Evolutionary conservation across 2,329 filamentous ascomycete species (phyloP).

Genomic region (Xylariales sp.): DNA sequence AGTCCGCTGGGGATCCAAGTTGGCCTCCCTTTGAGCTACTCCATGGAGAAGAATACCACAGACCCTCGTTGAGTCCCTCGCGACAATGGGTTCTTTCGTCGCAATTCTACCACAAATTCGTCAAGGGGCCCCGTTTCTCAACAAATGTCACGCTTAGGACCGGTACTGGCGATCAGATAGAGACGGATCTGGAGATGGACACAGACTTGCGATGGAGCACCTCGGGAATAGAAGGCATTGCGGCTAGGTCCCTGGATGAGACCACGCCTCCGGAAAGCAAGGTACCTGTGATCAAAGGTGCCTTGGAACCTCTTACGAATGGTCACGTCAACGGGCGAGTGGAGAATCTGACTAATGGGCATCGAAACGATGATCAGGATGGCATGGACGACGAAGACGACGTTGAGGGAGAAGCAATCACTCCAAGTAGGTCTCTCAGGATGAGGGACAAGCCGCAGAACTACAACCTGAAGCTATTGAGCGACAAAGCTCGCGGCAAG

Average conservation of each 20-base stretch:
- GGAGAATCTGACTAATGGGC: slow-evolving; percentile 18
- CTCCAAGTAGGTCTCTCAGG: slow-evolving; percentile 47
- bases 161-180: slow-evolving; percentile 16
- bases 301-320: slow-evolving; percentile 26
- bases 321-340: slow-evolving; percentile 27
- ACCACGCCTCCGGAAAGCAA: slow-evolving; percentile 41
- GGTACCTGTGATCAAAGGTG: slow-evolving; percentile 33
- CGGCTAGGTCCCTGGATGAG: slow-evolving; percentile 26
- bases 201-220: slow-evolving; percentile 29
- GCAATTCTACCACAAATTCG: slow-evolving; percentile 22
- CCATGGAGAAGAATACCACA: slow-evolving; percentile 19
- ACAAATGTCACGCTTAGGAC: slow-evolving; percentile 23
- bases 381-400: slow-evolving; percentile 27
- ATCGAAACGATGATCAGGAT: slow-evolving; percentile 16
- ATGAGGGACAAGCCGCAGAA: slow-evolving; percentile 42
- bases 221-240: slow-evolving; percentile 17
- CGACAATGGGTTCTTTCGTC: slow-evolving; percentile 25
- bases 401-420: slow-evolving; percentile 44
- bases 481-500: slow-evolving; percentile 51
- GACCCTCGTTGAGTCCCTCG: slow-evolving; percentile 19
- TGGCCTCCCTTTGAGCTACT: slow-evolving; percentile 49
- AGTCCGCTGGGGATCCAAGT: slow-evolving; percentile 41
- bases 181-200: slow-evolving; percentile 22
- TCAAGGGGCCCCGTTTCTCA: slow-evolving; percentile 23
- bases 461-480: slow-evolving; percentile 58